Evolutionary conservation across 1,284 basidiomycete genomes (phyloP).

Genomic region (Veloporphyrellus conicus): DNA sequence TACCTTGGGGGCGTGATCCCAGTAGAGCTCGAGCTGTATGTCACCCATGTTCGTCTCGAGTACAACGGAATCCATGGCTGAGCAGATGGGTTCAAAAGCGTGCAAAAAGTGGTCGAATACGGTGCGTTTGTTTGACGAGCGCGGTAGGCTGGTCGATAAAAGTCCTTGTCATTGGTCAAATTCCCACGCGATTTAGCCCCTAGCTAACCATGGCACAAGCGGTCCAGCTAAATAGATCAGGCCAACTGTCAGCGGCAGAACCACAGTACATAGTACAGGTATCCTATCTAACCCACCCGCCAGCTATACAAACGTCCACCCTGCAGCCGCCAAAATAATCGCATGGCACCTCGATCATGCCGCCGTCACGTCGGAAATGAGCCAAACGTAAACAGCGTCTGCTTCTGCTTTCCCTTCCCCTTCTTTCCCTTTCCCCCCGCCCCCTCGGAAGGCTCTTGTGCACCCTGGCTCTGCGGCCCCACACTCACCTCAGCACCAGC

Average conservation of each 20-base stretch:
- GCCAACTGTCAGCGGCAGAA: no score
- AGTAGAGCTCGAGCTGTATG: slow-evolving; percentile 85
- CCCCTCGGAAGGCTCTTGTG: background rate
- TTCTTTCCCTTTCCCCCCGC: slow-evolving; percentile 60
- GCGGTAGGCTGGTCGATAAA: no score
- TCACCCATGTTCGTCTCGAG: slow-evolving; percentile 87
- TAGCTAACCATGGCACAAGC: no score
- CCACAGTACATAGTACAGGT: no score
- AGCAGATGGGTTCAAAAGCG: background rate
- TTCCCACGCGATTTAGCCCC: no score
- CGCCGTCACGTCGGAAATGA: slow-evolving; percentile 50
- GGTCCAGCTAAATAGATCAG: no score
- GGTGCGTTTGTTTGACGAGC: no score
- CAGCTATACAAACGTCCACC: no score
- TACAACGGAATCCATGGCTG: slow-evolving; percentile 56
- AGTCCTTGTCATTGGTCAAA: no score
- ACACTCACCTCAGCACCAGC: background rate
- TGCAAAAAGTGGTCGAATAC: background rate
- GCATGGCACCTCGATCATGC: no score
- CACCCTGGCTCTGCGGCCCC: background rate
- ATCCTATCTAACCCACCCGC: no score
- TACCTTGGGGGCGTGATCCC: slow-evolving; percentile 85
- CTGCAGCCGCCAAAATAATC: no score
- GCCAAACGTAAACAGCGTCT: slow-evolving; percentile 72
- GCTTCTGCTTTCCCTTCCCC: slow-evolving; percentile 78